These are phyloP conservation scores for Fusarium compactum DNA, from an alignment of 2,329 filamentous ascomycete species.

Conservation along the genomic window DNA sequence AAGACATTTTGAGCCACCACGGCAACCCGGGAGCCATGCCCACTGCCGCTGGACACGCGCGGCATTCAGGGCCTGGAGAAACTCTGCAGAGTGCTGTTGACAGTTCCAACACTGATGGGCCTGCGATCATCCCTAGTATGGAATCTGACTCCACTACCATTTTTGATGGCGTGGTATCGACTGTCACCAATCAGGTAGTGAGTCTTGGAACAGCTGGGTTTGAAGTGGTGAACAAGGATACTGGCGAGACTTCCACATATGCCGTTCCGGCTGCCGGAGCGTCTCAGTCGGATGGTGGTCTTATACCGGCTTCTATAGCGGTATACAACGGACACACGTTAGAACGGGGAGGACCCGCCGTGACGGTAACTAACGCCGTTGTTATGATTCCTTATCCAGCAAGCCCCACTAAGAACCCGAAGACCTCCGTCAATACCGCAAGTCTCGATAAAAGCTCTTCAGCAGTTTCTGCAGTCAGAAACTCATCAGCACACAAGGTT, in stretches of 20 bases:
- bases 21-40: too few species aligned
- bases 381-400: neutral
- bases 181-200: neutral
- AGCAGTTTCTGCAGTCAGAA: neutral
- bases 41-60: neutral
- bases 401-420: neutral
- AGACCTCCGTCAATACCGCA: neutral
- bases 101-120: neutral
- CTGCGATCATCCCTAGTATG: neutral
- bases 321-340: neutral
- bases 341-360: neutral
- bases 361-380: neutral
- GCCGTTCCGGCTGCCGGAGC: neutral
- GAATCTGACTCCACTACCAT: neutral
- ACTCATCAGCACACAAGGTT: neutral
- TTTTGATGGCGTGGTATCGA: neutral
- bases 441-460: neutral
- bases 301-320: neutral
- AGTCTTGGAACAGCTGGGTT: neutral
- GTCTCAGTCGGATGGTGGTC: neutral
- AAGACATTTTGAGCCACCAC: neutral
- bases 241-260: neutral
- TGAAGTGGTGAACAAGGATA: neutral
- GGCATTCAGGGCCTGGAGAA: neutral
- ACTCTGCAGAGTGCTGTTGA: neutral